Evolutionary conservation across 2,329 filamentous ascomycete genomes (phyloP), one percentile per base, ranked within the genome.

Genomic region (Dothiorella sarmentorum): DNA sequence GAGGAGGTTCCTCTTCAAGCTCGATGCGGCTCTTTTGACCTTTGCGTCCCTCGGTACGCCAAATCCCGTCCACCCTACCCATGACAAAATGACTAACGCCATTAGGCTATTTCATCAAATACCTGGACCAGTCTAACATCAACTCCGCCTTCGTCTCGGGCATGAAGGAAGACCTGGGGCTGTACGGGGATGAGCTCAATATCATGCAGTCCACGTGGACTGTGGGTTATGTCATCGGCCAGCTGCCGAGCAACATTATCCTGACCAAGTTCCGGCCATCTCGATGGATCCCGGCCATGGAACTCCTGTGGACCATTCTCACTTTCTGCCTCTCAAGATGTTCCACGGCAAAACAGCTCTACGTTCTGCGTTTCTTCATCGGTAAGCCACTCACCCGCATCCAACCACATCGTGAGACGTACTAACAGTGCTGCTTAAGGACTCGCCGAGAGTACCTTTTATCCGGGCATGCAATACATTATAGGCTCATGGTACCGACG

Each of bases 201-300:
- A 80, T 79, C 56, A 79, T 81, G 70, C 74, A 82, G 52, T 79
- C 82, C 0, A 78, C 76, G 26, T 87, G 83, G 75, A 85, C 81
- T 0, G 76, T 82, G 0, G 84, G 84, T 7, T 87, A 87, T 62
- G 80, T 83, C 0, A 73, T 86, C 49, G 78, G 78, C 3, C 72
- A 81, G 58, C 74, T 82, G 11, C 79, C 79, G 1, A 78, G 73
- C 44, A 82, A 82, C 59, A 72, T 83, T 9, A 69, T 82, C 6
- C 68, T 83, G 4, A 82, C 79, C 1, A 73, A 75, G 9, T 65
- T 81, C 13, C 73, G 74, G 7, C 78, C 79, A 2, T 71, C 73
- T 13, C 73, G 76, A 52, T 81, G 77, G 77, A 76, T 81, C 51
- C 79, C 78, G 1, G 67, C 71, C 2, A 75, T 75, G 63, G 79